Evolutionary conservation across 2,329 filamentous ascomycete species (phyloP), one percentile per base, ranked within the genome.

Genomic region (Trichothecium roseum): DNA sequence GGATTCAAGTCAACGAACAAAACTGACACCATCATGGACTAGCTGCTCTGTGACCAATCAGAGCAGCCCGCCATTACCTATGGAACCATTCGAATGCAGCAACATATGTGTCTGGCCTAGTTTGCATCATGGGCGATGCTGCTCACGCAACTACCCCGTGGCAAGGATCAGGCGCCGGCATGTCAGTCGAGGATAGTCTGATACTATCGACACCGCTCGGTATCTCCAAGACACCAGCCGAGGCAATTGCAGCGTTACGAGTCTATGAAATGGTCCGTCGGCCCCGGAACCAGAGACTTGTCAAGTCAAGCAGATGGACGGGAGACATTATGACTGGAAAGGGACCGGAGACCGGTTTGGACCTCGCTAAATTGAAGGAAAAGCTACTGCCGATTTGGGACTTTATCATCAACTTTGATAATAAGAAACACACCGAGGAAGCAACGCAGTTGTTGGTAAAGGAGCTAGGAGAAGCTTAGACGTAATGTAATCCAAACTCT

Each of bases 81-180:
- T 40, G 36, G 37, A 39, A 45, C 15, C 37, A 42, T 22, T 40
- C 41, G 14, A 18, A 24, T 16, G 42, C 37, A 8, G 31, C 37
- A 6, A 45, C 41, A 5, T 47, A 45, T 14, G 30, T 35, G 31
- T 31, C 39, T 1, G 41, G 41, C 2, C 40, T 38, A 2, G 37
- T 47, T 1, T 49, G 48, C 20, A 41, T 50, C 9, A 40, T 50
- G 2, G 47, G 48, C 13, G 48, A 50, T 34, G 48, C 46, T 2
- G 46, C 49, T 2, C 48, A 51, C 33, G 49, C 48, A 4, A 42
- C 42, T 8, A 47, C 44, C 1, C 50, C 50, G 0, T 50, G 45
- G 31, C 45, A 48, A 24, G 50, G 41, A 2, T 38, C 44, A 3
- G 48, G 48, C 2, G 46, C 44, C 1, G 49, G 41, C 3, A 41